phyloP scores from a whole-genome alignment of 805 yeast genomes.

The Teunomyces barrocoloradensis region DNA sequence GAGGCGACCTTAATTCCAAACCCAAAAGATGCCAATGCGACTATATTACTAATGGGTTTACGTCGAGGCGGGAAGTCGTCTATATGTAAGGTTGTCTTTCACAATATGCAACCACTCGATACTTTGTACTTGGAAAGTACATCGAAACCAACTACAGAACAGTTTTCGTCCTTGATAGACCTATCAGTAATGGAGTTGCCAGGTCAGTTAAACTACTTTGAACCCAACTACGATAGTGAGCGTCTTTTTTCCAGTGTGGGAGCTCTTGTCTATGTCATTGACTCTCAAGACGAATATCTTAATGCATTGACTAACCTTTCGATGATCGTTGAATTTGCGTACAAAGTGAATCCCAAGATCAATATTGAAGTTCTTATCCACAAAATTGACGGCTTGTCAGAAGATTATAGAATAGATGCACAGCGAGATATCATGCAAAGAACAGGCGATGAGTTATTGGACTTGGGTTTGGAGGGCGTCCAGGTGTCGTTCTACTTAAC shows the following conservation, averaged over 20 bases:
- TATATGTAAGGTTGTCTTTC: constrained; percentile 92
- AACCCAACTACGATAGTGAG: constrained; percentile 78
- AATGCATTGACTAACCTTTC: constrained; percentile 88
- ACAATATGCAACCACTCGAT: constrained; percentile 93
- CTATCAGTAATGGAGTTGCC: constrained; percentile 91
- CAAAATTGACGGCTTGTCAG: constrained; percentile 92
- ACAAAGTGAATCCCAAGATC: constrained; percentile 76
- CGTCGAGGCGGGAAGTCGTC: constrained; percentile 92
- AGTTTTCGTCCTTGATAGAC: constrained; percentile 79
- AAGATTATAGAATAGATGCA: constrained; percentile 90
- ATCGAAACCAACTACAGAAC: constrained; percentile 82
- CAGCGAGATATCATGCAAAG: constrained; percentile 96
- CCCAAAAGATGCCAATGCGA: constrained; percentile 64
- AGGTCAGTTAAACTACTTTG: constrained; percentile 87
- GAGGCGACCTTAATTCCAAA: constrained; percentile 22
- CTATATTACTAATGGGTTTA: constrained; percentile 83
- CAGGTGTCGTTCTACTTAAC: constrained; percentile 90
- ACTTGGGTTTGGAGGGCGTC: constrained; percentile 86
- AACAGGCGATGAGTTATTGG: constrained; percentile 88
- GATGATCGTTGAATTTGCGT: constrained; percentile 83
- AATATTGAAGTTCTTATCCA: constrained; percentile 92
- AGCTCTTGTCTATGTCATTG: constrained; percentile 90
- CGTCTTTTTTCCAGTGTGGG: constrained; percentile 78
- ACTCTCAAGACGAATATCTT: constrained; percentile 91
- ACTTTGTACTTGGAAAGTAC: constrained; percentile 89